Evolutionary conservation across 345 rosid genomes (phyloP).

Genomic region (Passiflora organensis): DNA sequence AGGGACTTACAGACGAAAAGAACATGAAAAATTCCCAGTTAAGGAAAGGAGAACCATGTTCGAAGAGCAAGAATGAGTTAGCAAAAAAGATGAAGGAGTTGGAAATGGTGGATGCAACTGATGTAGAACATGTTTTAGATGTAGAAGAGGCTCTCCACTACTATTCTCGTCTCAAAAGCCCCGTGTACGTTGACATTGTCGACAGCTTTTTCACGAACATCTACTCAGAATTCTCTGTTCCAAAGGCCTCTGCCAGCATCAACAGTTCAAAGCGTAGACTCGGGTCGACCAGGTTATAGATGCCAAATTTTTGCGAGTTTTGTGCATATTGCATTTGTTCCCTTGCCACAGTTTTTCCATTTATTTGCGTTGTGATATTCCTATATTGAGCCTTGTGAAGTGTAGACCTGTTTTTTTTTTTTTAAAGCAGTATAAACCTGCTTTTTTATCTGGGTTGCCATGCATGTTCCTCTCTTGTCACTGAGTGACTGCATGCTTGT

Average conservation of each 20-base stretch:
- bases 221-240: slow-evolving; percentile 60
- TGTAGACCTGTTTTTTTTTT: too few relatives aligned
- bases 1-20: slow-evolving; percentile 25
- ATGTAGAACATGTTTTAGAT: slow-evolving; percentile 68
- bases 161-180: slow-evolving; percentile 75
- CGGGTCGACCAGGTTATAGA: slow-evolving; percentile 43
- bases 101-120: slow-evolving; percentile 70
- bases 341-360: neutral
- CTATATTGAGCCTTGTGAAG: too few relatives aligned
- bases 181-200: slow-evolving; percentile 73
- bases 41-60: slow-evolving; percentile 17
- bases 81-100: slow-evolving; percentile 80
- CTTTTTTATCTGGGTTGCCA: too few relatives aligned
- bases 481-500: too few relatives aligned
- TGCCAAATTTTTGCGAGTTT: slow-evolving; percentile 12
- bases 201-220: slow-evolving; percentile 76
- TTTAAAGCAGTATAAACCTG: too few relatives aligned
- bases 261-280: slow-evolving; percentile 43
- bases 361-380: too few relatives aligned
- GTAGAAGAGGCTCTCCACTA: slow-evolving; percentile 79
- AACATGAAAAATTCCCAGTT: slow-evolving; percentile 18
- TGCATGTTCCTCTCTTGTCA: too few relatives aligned
- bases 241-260: slow-evolving; percentile 37
- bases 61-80: slow-evolving; percentile 26
- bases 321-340: slow-evolving; percentile 16